Conservation (phyloP, 169 alveolate species). For the Plasmodium gallinaceum region DNA sequence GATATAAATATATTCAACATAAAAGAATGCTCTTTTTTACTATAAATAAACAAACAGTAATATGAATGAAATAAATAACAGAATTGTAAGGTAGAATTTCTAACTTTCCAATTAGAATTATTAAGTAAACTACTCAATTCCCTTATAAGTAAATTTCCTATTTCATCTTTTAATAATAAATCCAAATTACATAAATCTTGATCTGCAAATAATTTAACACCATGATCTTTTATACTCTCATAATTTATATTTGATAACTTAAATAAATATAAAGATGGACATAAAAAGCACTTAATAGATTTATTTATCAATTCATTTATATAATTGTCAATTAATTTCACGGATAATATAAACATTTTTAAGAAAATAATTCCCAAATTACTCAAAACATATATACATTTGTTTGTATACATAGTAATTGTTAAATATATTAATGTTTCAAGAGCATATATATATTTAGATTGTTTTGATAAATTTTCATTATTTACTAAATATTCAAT, state of each 20-base stretch:
- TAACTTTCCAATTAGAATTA: constrained; percentile 55
- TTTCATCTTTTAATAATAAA: constrained; percentile 6
- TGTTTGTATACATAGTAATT: constrained; percentile 29
- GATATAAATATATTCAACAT: constrained; percentile 68
- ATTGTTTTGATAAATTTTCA: constrained; percentile 37
- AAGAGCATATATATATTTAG: constrained; percentile 32
- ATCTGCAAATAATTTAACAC: not conserved
- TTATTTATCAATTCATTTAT: constrained; percentile 53
- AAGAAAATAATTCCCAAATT: constrained; percentile 54
- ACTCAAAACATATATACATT: constrained; percentile 56
- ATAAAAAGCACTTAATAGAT: constrained; percentile 58
- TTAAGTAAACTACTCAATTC: constrained; percentile 21
- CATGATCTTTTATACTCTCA: not conserved
- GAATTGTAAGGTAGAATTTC: constrained; percentile 54
- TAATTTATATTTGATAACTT: constrained; percentile 24
- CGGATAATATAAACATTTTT: constrained; percentile 63
- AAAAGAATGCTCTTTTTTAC: constrained; percentile 40
- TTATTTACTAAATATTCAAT: constrained; percentile 27
- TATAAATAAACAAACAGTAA: constrained; percentile 48
- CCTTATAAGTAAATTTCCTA: constrained; percentile 19
- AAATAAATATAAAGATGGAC: constrained; percentile 69
- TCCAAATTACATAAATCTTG: constrained; percentile 9
- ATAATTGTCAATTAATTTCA: constrained; percentile 39
- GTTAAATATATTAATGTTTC: constrained; percentile 72
- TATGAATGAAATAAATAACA: constrained; percentile 60